Evolutionary conservation across 2,329 filamentous ascomycete species (phyloP).

Genomic region (Volutella citrinella): DNA sequence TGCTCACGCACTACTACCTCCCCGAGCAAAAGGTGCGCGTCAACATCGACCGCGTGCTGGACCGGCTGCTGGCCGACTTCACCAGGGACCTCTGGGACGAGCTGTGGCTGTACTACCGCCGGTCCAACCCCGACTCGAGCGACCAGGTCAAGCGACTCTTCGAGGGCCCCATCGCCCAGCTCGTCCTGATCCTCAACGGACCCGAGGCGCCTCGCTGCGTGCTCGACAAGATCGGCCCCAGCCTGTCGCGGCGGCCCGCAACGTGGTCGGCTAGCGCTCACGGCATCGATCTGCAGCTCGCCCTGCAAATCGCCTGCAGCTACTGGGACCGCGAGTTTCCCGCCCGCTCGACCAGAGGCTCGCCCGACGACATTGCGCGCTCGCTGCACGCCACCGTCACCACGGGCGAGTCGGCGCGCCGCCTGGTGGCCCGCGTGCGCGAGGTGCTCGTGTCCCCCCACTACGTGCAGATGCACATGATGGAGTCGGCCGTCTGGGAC

Average conservation of each 20-base stretch:
- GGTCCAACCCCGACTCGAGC: constrained; percentile 24
- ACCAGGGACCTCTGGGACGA: constrained; percentile 34
- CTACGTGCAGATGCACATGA: constrained; percentile 35
- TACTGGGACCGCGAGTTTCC: constrained; percentile 35
- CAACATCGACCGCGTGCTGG: constrained; percentile 35
- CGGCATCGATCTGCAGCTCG: constrained; percentile 33
- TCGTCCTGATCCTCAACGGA: constrained; percentile 35
- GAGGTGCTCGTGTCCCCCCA: constrained; percentile 32
- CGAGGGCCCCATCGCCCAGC: constrained; percentile 35
- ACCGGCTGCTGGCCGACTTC: constrained; percentile 33
- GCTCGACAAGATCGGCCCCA: constrained; percentile 33
- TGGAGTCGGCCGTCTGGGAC: constrained; percentile 36
- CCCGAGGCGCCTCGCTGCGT: constrained; percentile 34
- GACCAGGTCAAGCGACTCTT: constrained; percentile 33
- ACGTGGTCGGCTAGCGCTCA: constrained; percentile 31
- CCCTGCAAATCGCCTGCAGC: constrained; percentile 33
- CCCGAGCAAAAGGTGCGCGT: constrained; percentile 29
- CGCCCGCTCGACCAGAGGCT: constrained; percentile 30
- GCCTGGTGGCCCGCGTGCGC: constrained; percentile 28
- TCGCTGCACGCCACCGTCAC: constrained; percentile 28
- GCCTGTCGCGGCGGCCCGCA: constrained; percentile 28
- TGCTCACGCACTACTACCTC: constrained; percentile 37
- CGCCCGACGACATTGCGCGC: constrained; percentile 32
- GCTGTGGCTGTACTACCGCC: constrained; percentile 32
- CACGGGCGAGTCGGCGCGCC: constrained; percentile 25